Conservation (phyloP, 768 basidiomycete genomes). For the Lyophyllum atratum region DNA sequence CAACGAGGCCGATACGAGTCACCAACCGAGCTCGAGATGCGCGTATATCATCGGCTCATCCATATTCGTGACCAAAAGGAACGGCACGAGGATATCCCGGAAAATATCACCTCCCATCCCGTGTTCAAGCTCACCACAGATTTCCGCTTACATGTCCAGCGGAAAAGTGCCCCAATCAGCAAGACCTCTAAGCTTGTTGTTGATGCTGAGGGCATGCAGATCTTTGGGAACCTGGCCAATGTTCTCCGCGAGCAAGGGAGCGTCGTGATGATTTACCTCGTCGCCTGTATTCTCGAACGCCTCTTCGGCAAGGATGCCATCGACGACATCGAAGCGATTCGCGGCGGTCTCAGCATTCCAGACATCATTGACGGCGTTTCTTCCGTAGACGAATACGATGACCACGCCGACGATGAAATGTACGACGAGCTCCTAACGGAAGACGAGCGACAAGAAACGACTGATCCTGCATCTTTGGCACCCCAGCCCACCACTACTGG, state of each 20-base stretch:
- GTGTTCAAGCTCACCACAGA: slow-evolving; percentile 82
- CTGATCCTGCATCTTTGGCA: slow-evolving; percentile 16
- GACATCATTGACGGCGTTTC: slow-evolving; percentile 70
- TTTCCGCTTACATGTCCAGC: slow-evolving; percentile 80
- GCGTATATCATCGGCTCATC: slow-evolving; percentile 90
- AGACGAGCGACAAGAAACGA: slow-evolving; percentile 20
- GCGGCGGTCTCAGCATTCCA: slow-evolving; percentile 53
- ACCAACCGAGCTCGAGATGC: slow-evolving; percentile 92
- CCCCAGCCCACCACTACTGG: slow-evolving; percentile 12
- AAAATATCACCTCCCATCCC: slow-evolving; percentile 65
- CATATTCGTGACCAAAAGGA: slow-evolving; percentile 87
- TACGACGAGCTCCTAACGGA: slow-evolving; percentile 19
- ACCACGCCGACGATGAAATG: slow-evolving; percentile 23
- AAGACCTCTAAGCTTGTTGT: slow-evolving; percentile 68
- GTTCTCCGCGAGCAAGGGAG: slow-evolving; percentile 68
- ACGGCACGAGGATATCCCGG: slow-evolving; percentile 73
- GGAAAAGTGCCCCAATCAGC: slow-evolving; percentile 71
- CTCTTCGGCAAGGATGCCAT: slow-evolving; percentile 82
- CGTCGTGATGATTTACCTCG: slow-evolving; percentile 78
- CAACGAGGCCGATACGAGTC: slow-evolving; percentile 67
- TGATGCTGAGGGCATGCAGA: slow-evolving; percentile 64
- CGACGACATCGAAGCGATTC: slow-evolving; percentile 70
- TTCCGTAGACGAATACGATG: slow-evolving; percentile 22
- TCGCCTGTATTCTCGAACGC: slow-evolving; percentile 87
- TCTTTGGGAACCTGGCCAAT: slow-evolving; percentile 62